Evolutionary conservation across 345 rosid species (phyloP).

Genomic region (Heritiera littoralis): DNA sequence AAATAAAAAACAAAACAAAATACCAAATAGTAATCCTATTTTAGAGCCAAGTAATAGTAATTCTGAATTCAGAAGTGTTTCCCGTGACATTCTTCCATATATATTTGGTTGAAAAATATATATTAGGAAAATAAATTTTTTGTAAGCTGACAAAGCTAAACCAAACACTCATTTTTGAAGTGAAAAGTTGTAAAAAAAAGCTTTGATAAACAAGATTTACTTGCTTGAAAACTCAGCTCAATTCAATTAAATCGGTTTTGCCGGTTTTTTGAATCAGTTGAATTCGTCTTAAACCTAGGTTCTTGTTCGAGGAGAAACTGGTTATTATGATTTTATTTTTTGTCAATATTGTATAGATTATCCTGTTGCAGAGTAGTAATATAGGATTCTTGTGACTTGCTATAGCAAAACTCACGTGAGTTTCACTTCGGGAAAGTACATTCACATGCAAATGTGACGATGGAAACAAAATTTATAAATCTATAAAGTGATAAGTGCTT

Average conservation of each 20-base stretch:
- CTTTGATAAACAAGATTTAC: background rate
- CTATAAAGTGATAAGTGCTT: conserved; percentile 29
- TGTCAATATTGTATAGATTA: background rate
- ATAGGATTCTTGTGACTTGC: conserved; percentile 42
- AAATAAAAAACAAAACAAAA: conserved; percentile 26
- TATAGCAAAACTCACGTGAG: conserved; percentile 50
- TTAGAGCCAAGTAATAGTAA: conserved; percentile 25
- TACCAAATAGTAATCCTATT: conserved; percentile 26
- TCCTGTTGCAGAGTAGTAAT: conserved; percentile 8
- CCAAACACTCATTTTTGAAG: background rate
- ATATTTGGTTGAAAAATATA: conserved; percentile 3
- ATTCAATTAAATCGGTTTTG: background rate
- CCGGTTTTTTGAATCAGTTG: no score
- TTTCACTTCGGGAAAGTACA: conserved; percentile 55
- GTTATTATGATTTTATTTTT: background rate
- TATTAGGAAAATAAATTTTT: conserved; percentile 15
- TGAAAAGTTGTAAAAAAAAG: background rate
- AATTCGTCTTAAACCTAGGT: background rate
- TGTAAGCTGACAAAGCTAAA: conserved; percentile 1
- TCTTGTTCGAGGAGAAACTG: background rate
- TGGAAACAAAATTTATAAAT: conserved; percentile 35
- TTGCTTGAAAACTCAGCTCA: background rate
- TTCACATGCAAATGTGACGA: conserved; percentile 61
- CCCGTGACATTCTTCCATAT: conserved; percentile 48
- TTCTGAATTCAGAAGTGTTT: conserved; percentile 43